Evolutionary conservation across 2,329 filamentous ascomycete species (phyloP).

Genomic region (Colletotrichum sidae): DNA sequence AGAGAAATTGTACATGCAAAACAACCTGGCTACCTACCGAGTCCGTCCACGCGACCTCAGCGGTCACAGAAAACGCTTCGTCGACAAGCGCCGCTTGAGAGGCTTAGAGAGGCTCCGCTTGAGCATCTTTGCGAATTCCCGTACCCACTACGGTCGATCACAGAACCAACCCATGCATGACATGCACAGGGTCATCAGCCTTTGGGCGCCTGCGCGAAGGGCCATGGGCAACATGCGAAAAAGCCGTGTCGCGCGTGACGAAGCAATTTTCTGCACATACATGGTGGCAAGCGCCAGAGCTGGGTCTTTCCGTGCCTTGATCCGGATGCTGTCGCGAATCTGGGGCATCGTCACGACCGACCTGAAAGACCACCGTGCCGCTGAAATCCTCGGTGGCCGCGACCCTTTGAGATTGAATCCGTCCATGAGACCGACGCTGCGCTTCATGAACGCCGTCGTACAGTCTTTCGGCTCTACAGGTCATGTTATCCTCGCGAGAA

Average conservation of each 20-base stretch:
- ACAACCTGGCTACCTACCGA: conserved; percentile 54
- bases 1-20: conserved; percentile 59
- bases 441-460: conserved; percentile 74
- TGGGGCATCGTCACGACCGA: conserved; percentile 24
- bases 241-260: conserved; percentile 6
- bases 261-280: conserved; percentile 29
- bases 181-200: conserved; percentile 30
- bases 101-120: conserved; percentile 29
- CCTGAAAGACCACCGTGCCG: conserved; percentile 36
- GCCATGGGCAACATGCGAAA: conserved; percentile 31
- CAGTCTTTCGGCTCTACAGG: conserved; percentile 76
- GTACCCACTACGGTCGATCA: conserved; percentile 25
- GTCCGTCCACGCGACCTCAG: conserved; percentile 54
- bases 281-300: conserved; percentile 30
- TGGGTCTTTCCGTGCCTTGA: conserved; percentile 24
- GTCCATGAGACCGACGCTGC: conserved; percentile 66
- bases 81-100: conserved; percentile 2
- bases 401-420: conserved; percentile 59
- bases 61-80: conserved; percentile 37
- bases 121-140: conserved; percentile 7
- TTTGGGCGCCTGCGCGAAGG: conserved; percentile 20
- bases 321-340: conserved; percentile 12
- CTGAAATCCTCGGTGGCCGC: conserved; percentile 45
- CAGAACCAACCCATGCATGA: conserved; percentile 23
- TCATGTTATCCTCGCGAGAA: conserved; percentile 68